Conservation (phyloP, 2,329 filamentous ascomycete genomes). For the Trichoderma sp. region DNA sequence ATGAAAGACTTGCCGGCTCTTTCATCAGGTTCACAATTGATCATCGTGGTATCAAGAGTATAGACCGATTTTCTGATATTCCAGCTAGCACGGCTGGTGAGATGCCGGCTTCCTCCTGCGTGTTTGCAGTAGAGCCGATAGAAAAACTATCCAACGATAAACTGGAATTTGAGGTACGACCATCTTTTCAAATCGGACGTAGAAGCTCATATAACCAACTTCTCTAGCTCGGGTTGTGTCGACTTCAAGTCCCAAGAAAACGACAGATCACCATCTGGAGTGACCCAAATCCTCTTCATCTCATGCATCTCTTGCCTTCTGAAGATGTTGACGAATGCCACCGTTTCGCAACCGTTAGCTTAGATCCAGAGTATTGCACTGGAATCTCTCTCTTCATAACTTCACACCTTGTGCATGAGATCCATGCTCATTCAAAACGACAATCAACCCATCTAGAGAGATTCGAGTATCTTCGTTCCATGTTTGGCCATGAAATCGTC, state of each 20-base stretch:
- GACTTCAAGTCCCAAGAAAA: neutral
- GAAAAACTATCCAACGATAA: neutral
- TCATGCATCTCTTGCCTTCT: neutral
- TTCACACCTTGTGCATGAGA: neutral
- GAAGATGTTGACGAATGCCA: neutral
- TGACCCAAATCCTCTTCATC: neutral
- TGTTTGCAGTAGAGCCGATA: neutral
- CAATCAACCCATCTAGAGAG: neutral
- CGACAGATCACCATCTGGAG: neutral
- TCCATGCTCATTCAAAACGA: neutral
- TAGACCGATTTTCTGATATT: neutral
- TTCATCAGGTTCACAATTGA: neutral
- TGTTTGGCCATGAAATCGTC: neutral
- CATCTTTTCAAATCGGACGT: neutral
- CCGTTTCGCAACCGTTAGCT: neutral
- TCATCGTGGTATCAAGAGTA: neutral
- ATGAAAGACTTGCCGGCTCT: neutral
- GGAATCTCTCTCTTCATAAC: constrained; percentile 1
- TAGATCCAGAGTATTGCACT: neutral
- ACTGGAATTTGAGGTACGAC: neutral
- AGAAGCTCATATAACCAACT: neutral
- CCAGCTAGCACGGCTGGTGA: neutral
- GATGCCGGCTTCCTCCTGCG: neutral
- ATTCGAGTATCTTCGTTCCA: neutral
- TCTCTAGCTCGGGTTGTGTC: neutral